Conservation (phyloP, 768 basidiomycete species). For the Tricholoma terreum region DNA sequence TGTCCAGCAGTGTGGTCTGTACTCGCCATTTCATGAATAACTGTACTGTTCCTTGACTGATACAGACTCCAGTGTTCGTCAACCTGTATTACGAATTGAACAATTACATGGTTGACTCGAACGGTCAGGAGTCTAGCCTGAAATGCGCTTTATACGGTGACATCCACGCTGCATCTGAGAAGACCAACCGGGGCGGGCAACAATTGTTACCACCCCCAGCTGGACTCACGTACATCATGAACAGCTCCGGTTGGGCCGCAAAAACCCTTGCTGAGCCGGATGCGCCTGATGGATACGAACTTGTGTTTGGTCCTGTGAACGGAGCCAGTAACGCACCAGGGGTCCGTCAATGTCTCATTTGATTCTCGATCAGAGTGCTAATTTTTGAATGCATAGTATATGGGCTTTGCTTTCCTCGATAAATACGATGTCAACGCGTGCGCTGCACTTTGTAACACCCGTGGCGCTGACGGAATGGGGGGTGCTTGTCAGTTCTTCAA, state of each 20-base stretch:
- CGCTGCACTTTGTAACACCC: constrained; percentile 41
- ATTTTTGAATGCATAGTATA: constrained; percentile 35
- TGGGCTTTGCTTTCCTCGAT: constrained; percentile 49
- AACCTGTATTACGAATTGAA: constrained; percentile 51
- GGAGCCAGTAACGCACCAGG: constrained; percentile 41
- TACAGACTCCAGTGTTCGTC: constrained; percentile 37
- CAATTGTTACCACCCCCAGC: constrained; percentile 33
- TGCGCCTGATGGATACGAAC: constrained; percentile 42
- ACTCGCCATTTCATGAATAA: background rate
- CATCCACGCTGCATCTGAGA: constrained; percentile 40
- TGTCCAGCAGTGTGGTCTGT: constrained; percentile 41
- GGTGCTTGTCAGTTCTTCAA: constrained; percentile 52
- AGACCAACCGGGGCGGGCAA: constrained; percentile 44
- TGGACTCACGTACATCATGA: constrained; percentile 39
- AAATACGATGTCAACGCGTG: constrained; percentile 46
- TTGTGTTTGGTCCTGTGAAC: constrained; percentile 42
- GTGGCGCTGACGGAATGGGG: constrained; percentile 38
- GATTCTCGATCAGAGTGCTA: background rate
- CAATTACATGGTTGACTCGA: constrained; percentile 39
- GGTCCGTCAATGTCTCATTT: constrained; percentile 1
- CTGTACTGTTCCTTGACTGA: too few relatives aligned
- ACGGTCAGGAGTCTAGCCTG: constrained; percentile 39
- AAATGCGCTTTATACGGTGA: constrained; percentile 48
- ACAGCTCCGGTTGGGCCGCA: constrained; percentile 40
- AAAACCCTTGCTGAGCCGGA: constrained; percentile 36